Base-by-base conservation (phyloP, 257 asterid genomes). In the Osmanthus fragrans region DNA sequence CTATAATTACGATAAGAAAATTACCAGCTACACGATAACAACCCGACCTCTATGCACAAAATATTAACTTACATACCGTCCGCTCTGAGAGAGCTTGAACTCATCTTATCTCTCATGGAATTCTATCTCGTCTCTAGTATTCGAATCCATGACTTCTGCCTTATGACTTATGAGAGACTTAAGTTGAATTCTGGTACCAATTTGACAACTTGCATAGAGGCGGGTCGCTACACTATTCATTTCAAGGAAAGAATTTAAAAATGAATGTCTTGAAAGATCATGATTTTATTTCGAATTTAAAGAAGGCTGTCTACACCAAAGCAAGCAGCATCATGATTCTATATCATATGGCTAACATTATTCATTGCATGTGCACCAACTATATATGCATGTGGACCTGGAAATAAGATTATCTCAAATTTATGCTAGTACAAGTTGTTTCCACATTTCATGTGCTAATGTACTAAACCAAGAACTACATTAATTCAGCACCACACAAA, bases 391-490 rank as follows among this genome's bases (percentile, higher is more conserved):
- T 49, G 76, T 47, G 76, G 33, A 7, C 25, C n/a, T 40, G 36
- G 63, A 36, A 5, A 3, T 37, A 18, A 40, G 30, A 70, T 36
- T 32, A 39, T 33, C 64, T 37, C 75, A 27, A 42, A 25, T 11
- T 12, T 45, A 42, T 10, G 7, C 11, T 8, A 27, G 36, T 27
- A 63, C 69, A 63, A 63, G 33, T 63, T 29, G 5, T 63, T 60
- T 64, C 51, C 73, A 71, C 36, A 70, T 18, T 67, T 82, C 81
- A 85, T 77, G 85, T 74, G 83, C 73, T 21, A 36, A 8, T 72
- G 42, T 70, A 76, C 85, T 80, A 32, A 60, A 23, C 65, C 27
- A 25, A 78, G 82, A 82, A 71, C 80, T 80, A 73, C 77, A 73
- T 78, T 73, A 16, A 77, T 73, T 76, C 18, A 64, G 77, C 19